These are phyloP conservation scores for Cajanus cajan DNA, from an alignment of 306 rosid species.

Conservation along the genomic window DNA sequence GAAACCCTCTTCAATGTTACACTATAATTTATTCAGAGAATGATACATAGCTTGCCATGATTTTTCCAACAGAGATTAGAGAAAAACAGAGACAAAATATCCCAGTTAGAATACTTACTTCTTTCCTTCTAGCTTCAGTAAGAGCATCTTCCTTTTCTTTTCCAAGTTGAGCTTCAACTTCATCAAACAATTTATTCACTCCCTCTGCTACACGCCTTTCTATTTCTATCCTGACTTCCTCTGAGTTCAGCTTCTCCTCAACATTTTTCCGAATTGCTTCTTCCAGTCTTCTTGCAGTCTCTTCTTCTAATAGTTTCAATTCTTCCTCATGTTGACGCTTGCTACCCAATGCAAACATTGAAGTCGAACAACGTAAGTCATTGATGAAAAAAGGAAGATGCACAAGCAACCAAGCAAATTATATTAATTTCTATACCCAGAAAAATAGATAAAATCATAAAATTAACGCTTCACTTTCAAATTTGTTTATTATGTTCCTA, in stretches of 20 bases:
- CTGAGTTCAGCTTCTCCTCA: conserved; percentile 73
- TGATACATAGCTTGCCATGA: background rate
- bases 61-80: background rate
- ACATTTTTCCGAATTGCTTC: conserved; percentile 71
- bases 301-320: conserved; percentile 72
- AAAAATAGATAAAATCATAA: background rate
- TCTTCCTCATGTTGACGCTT: conserved; percentile 66
- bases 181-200: conserved; percentile 57
- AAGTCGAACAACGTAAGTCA: conserved; percentile 23
- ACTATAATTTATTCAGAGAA: background rate
- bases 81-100: background rate
- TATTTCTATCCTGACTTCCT: conserved; percentile 59
- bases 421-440: background rate
- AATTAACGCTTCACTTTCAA: conserved; percentile 8
- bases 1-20: background rate
- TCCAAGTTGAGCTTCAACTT: conserved; percentile 77
- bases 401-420: conserved; percentile 20
- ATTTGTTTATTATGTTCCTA: background rate
- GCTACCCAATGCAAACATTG: conserved; percentile 36
- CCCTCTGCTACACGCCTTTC: conserved; percentile 78
- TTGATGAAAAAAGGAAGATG: background rate
- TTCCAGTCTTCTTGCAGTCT: conserved; percentile 74
- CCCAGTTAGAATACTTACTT: conserved; percentile 50
- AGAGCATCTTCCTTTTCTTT: conserved; percentile 91
- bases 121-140: conserved; percentile 78